A percentile compares a stretch with the other conserved stretches of the same genome.
Conservation (phyloP, 2,329 filamentous ascomycete genomes). For the Phialophora macrospora region DNA sequence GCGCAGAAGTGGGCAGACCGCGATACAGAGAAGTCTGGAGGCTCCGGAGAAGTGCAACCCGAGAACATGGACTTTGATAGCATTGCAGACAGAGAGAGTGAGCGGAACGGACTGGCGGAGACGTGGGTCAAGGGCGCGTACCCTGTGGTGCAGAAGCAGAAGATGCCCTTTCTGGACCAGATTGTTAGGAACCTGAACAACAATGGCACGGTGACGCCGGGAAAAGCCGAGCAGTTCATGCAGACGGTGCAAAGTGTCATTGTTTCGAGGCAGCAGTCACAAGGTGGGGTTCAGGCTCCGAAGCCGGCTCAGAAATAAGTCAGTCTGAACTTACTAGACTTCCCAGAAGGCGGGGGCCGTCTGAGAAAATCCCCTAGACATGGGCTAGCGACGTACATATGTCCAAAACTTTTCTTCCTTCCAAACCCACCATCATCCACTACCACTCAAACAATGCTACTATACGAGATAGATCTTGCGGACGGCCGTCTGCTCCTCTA, state of each 20-base stretch:
- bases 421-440: not conserved
- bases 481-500: not conserved
- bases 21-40: conserved; percentile 29
- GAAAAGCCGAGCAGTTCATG: conserved; percentile 35
- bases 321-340: not conserved
- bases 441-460: not conserved
- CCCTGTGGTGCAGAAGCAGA: conserved; percentile 34
- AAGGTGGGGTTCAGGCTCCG: conserved; percentile 12
- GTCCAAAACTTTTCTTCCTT: not conserved
- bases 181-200: conserved; percentile 37
- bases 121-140: conserved; percentile 36
- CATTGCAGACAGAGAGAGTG: conserved; percentile 23
- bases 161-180: conserved; percentile 37
- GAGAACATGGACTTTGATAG: conserved; percentile 32
- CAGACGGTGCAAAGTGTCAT: conserved; percentile 30
- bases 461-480: not conserved
- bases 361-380: not conserved
- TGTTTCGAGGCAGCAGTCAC: conserved; percentile 1
- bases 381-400: not conserved
- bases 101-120: conserved; percentile 32
- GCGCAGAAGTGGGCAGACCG: conserved; percentile 33
- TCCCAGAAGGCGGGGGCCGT: not conserved
- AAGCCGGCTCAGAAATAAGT: conserved; percentile 21
- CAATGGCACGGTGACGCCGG: conserved; percentile 35
- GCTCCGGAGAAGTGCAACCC: conserved; percentile 22